A percentile compares a stretch with the other conserved stretches of the same genome.
phyloP scores from a whole-genome alignment of 192 early-diverging fungal species.

The Coemansia interrupta region DNA sequence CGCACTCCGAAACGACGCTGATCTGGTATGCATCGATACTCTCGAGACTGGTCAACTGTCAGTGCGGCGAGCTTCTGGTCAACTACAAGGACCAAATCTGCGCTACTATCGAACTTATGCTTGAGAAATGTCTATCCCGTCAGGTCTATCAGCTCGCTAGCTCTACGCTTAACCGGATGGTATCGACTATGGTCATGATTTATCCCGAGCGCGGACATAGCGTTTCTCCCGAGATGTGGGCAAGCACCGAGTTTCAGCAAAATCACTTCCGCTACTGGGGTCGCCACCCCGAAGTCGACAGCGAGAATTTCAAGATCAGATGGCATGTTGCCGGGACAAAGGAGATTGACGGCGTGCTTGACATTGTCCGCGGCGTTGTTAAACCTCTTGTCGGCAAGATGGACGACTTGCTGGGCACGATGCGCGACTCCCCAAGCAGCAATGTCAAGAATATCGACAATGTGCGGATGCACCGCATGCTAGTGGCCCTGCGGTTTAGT shows the following conservation, averaged over 20 bases:
- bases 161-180: slow-evolving; percentile 16
- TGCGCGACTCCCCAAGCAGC: slow-evolving; percentile 7
- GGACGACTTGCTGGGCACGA: slow-evolving; percentile 15
- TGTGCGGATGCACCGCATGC: slow-evolving; percentile 31
- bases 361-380: slow-evolving; percentile 59
- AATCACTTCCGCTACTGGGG: slow-evolving; percentile 80
- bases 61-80: slow-evolving; percentile 26
- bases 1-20: slow-evolving; percentile 49
- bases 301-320: slow-evolving; percentile 51
- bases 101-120: slow-evolving; percentile 21
- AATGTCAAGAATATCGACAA: slow-evolving; percentile 20
- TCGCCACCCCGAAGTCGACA: slow-evolving; percentile 48
- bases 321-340: slow-evolving; percentile 76
- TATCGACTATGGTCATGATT: slow-evolving; percentile 16
- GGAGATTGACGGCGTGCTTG: slow-evolving; percentile 67
- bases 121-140: slow-evolving; percentile 32
- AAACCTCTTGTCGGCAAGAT: slow-evolving; percentile 36
- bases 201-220: slow-evolving; percentile 25
- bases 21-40: slow-evolving; percentile 46
- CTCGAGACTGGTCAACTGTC: slow-evolving; percentile 18
- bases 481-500: slow-evolving; percentile 18
- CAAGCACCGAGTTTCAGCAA: slow-evolving; percentile 55
- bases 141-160: slow-evolving; percentile 34
- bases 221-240: slow-evolving; percentile 32
- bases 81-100: slow-evolving; percentile 23